These are phyloP conservation scores for Salix purpurea DNA, from an alignment of 345 rosid genomes.

Conservation along the genomic window DNA sequence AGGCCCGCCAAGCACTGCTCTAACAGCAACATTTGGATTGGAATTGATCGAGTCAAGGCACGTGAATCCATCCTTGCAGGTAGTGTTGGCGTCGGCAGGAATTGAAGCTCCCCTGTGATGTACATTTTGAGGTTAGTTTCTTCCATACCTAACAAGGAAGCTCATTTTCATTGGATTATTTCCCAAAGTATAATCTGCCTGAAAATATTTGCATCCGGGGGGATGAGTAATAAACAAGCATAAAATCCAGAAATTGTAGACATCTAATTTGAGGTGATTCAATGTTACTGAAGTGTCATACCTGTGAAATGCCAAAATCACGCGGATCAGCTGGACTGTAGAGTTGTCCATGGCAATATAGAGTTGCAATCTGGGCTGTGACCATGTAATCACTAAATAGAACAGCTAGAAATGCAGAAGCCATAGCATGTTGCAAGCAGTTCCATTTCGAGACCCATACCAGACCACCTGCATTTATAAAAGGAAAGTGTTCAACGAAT, in stretches of 20 bases:
- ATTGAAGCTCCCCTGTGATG: slow-evolving; percentile 26
- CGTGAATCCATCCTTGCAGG: slow-evolving; percentile 15
- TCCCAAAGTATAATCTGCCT: slow-evolving; percentile 24
- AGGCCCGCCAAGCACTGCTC: slow-evolving; percentile 25
- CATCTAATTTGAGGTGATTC: too few species aligned
- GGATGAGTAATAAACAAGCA: neutral
- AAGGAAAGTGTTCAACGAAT: neutral
- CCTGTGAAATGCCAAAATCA: slow-evolving; percentile 21
- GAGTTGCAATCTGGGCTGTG: slow-evolving; percentile 12
- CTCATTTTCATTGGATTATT: slow-evolving; percentile 25
- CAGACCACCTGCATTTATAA: slow-evolving; percentile 18
- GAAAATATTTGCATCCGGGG: neutral
- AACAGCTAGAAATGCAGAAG: slow-evolving; percentile 25
- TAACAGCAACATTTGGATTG: slow-evolving; percentile 19
- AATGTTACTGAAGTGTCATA: neutral
- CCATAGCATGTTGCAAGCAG: slow-evolving; percentile 17
- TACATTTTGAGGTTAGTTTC: slow-evolving; percentile 10
- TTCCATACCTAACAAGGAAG: slow-evolving; percentile 18
- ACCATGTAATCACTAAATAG: slow-evolving; percentile 25
- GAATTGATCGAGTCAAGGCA: slow-evolving; percentile 15
- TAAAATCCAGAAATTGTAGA: too few species aligned
- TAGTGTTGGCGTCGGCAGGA: slow-evolving; percentile 8
- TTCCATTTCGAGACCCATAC: slow-evolving; percentile 19
- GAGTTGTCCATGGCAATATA: slow-evolving; percentile 16
- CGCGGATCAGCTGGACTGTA: slow-evolving; percentile 17